Base-by-base conservation (phyloP, 1,284 basidiomycete genomes). In the Moesziomyces aphidis region DNA sequence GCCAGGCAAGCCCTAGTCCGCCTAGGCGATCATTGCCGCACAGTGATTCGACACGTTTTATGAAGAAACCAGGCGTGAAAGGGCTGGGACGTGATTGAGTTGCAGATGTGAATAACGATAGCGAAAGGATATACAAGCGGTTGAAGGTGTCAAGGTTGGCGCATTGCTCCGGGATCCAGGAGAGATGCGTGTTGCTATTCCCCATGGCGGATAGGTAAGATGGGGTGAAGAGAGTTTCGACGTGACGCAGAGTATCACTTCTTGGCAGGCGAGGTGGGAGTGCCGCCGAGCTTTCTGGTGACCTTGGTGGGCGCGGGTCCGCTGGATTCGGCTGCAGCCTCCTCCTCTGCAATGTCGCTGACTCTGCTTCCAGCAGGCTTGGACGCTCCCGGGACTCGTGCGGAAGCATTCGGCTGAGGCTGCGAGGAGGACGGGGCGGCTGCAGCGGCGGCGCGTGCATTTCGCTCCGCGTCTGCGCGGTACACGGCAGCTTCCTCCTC, bases 401-500 rank as follows among this genome's bases (percentile, higher is more conserved):
- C 44, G 1, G 44, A 31, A 8, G 22, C 36, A 13, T 36, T 42
- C 36, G 63, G 3, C 39, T 19, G 39, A 3, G 39, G 39, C 17
- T 17, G 17, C 17, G 17, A 19, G 15, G 39, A 42, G 9, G 62
- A 46, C 43, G 44, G 8, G 3, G n/a, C n/a, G 1, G 46, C 51
- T 31, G 61, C 60, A 4, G 58, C 55, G 9, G 57, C 58, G 6
- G 55, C 61, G 22, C 62, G 52, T 3, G 67, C 67, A 15, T 59
- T 70, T 17, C 67, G 43, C 43, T 76, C 68, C 0, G 64, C 60
- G 46, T 72, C 68, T 4, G 73, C 73, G 17, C 68, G 36, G 54
- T 68, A 62, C 7, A 59, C 61, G 1, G 73, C 73, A 1, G 69
- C 73, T 45, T 76, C 75, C 34, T 79, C 74, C 50, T 79, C 74